These are phyloP conservation scores for Diaporthe amygdali DNA, from an alignment of 2,329 filamentous ascomycete genomes.

Conservation along the genomic window DNA sequence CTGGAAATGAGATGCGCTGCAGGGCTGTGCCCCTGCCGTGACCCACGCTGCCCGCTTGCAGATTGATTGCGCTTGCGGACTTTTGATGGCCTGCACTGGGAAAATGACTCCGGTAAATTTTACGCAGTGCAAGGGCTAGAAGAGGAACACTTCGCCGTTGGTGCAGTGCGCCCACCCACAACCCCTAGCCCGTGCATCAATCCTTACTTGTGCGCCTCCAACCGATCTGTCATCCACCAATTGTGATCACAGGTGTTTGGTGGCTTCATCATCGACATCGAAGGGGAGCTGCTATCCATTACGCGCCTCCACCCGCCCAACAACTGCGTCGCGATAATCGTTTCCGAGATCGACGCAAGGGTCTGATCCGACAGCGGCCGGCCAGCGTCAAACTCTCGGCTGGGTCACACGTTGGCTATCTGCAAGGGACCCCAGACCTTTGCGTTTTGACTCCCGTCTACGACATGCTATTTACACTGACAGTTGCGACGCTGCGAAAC, in stretches of 20 bases:
- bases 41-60: not conserved
- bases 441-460: not conserved
- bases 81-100: not conserved
- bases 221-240: not conserved
- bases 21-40: not conserved
- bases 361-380: not conserved
- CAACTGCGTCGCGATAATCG: not conserved
- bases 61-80: not conserved
- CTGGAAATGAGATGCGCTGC: not conserved
- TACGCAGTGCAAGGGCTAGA: not conserved
- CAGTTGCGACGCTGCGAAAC: not conserved
- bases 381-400: not conserved
- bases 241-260: not conserved
- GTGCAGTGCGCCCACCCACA: not conserved
- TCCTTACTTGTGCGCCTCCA: not conserved
- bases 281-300: not conserved
- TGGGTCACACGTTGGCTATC: not conserved
- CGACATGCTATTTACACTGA: not conserved
- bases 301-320: not conserved
- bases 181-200: not conserved
- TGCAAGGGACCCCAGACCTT: not conserved
- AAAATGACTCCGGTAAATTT: not conserved
- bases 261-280: not conserved
- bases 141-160: constrained; percentile 1
- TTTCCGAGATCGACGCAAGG: not conserved